Base-by-base conservation (phyloP, 345 rosid genomes). In the Jatropha curcas region DNA sequence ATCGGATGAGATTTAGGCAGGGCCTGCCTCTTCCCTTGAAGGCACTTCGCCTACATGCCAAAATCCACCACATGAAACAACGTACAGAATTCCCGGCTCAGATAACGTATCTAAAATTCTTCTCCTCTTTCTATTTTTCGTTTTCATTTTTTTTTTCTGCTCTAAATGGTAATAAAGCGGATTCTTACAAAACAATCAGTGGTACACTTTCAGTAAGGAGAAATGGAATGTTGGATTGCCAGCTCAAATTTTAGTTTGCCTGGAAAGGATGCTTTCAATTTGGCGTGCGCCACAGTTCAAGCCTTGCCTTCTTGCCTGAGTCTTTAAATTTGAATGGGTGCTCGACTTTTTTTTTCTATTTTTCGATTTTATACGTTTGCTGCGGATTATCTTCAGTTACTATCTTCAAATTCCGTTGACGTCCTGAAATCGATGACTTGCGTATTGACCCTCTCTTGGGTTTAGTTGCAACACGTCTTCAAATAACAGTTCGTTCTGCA, bases 21-120 rank as follows among this genome's bases (percentile, higher is more conserved):
- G 97, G 65, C 20, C 46, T 12, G 97, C 91, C 67, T 97, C 92
- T 73, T 92, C 97, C 10, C 97, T 94, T 34, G 86, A 88, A 71
- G n/a, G 87, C 91, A 11, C n/a, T 92, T 90, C 63, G 95, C 91
- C 20, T n/a, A n/a, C 89, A 87, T 72, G 76, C 86, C 43, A n/a
- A 92, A 89, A 79, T 86, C 92, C 5, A 77, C 68, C 11, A 77
- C n/a, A n/a, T n/a, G 62, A 76, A 77, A 61, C 28, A 68, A 73
- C n/a, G 63, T 85, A 87, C 81, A 94, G 90, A n/a, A n/a, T n/a
- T 60, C 96, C 98, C 25, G n/a, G 81, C 87, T 67, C 48, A 88
- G 46, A 81, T 87, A 75, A 92, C n/a, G 97, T 91, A 84, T n/a
- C n/a, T 48, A 10, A 25, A 1, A 17, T 48, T 48, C 53, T 17